A percentile compares a stretch with the other conserved stretches of the same genome.
phyloP scores from a whole-genome alignment of 2,329 filamentous ascomycete species.

The Claviceps paspali region DNA sequence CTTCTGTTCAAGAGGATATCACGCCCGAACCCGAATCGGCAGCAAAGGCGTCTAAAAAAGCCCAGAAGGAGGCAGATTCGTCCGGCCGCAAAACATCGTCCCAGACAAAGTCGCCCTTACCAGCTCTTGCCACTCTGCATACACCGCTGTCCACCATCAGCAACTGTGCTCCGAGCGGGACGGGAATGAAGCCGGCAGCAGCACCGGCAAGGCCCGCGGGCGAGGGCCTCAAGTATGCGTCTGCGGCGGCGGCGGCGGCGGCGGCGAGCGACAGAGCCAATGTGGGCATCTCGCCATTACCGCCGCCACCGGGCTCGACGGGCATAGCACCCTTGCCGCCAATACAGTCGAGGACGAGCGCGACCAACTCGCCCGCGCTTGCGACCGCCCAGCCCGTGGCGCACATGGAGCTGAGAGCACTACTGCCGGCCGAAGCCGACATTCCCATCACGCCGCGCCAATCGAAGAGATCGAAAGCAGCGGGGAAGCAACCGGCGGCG shows the following conservation, averaged over 20 bases:
- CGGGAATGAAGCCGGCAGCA: constrained; percentile 82
- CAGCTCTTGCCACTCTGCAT: constrained; percentile 82
- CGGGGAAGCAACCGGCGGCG: constrained; percentile 27
- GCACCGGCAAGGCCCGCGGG: constrained; percentile 71
- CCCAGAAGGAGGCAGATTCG: constrained; percentile 42
- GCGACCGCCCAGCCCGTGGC: constrained; percentile 30
- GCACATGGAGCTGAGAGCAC: constrained; percentile 9
- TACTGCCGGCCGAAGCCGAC: constrained; percentile 11
- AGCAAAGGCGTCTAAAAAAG: constrained; percentile 37
- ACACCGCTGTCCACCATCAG: constrained; percentile 48
- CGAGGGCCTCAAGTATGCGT: constrained; percentile 91
- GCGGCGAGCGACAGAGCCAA: constrained; percentile 77
- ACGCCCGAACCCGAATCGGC: constrained; percentile 37
- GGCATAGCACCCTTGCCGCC: constrained; percentile 33
- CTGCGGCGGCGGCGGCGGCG: constrained; percentile 83
- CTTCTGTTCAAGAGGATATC: constrained; percentile 77
- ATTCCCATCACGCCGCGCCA: constrained; percentile 14
- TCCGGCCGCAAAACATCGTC: constrained; percentile 60
- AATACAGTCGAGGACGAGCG: constrained; percentile 38
- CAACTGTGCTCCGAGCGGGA: constrained; percentile 38
- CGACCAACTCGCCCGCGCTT: constrained; percentile 37
- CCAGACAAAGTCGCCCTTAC: constrained; percentile 85
- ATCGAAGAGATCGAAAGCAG: constrained; percentile 26
- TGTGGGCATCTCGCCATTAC: constrained; percentile 84
- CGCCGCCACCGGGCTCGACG: constrained; percentile 61